phyloP scores from a whole-genome alignment of 148 eudicot genomes.

The Camellia lanceoleosa region DNA sequence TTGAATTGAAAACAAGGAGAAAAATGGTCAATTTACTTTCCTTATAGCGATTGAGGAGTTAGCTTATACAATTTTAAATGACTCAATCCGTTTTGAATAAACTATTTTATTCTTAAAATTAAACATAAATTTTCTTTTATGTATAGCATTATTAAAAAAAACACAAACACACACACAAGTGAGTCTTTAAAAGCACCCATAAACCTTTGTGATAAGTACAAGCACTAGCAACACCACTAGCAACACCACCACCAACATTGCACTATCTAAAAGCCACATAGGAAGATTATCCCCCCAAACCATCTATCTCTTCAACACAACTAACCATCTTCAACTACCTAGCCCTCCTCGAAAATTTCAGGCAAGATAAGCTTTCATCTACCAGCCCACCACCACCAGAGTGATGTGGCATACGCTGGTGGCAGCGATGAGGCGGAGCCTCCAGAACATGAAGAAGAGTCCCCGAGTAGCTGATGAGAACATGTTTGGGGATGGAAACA shows the following conservation, averaged over 20 bases:
- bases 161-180: conserved; percentile 1
- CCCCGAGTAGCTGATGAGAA: conserved; percentile 64
- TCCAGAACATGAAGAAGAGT: conserved; percentile 44
- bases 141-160: too few relatives aligned
- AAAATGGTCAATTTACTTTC: too few relatives aligned
- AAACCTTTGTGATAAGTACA: conserved; percentile 28
- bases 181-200: conserved; percentile 20
- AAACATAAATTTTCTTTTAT: too few relatives aligned
- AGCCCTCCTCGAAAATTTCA: too few relatives aligned
- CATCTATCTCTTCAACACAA: neutral
- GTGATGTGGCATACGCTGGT: conserved; percentile 31
- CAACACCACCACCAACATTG: conserved; percentile 19
- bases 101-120: too few relatives aligned
- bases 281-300: neutral
- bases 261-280: conserved; percentile 16
- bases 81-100: too few relatives aligned
- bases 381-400: neutral
- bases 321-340: neutral
- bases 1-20: too few relatives aligned
- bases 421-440: conserved; percentile 29
- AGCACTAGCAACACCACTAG: conserved; percentile 30
- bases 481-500: conserved; percentile 35
- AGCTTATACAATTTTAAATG: too few relatives aligned
- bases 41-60: too few relatives aligned
- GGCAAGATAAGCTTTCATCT: too few relatives aligned